phyloP scores from a whole-genome alignment of 192 early-diverging fungal species.

The Mycoemilia scoparia region DNA sequence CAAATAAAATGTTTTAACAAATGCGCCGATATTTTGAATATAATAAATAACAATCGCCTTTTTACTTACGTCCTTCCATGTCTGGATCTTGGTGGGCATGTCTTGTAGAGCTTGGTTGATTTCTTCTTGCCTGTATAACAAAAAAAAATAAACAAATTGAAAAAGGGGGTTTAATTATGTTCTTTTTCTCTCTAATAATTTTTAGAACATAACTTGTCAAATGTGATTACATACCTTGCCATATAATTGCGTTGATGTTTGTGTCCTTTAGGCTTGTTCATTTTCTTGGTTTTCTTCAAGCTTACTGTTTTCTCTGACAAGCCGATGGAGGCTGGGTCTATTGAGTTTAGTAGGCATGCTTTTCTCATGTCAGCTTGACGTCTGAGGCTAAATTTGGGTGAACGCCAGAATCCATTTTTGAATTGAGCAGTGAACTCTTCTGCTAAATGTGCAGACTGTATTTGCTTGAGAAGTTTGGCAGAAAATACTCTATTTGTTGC shows the following conservation, averaged over 20 bases:
- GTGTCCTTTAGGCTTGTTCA: constrained; percentile 29
- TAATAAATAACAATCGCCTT: neutral
- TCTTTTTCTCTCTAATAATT: too few species aligned
- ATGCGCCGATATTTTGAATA: neutral
- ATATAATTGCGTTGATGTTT: constrained; percentile 25
- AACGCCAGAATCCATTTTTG: constrained; percentile 31
- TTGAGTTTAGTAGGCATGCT: constrained; percentile 25
- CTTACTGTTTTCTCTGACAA: constrained; percentile 18
- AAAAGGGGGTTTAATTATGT: too few species aligned
- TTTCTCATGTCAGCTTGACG: constrained; percentile 44
- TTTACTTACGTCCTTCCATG: constrained; percentile 22
- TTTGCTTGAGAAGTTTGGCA: constrained; percentile 9
- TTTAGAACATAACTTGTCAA: too few species aligned
- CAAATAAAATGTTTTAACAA: neutral
- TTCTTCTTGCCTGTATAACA: constrained; percentile 9
- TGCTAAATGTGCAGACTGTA: constrained; percentile 7
- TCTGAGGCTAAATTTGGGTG: constrained; percentile 28
- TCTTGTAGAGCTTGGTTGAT: constrained; percentile 26
- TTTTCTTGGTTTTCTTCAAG: constrained; percentile 20
- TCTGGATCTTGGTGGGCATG: constrained; percentile 28
- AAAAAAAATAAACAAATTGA: neutral
- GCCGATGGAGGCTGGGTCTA: constrained; percentile 33
- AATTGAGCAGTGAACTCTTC: constrained; percentile 18
- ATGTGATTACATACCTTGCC: too few species aligned
- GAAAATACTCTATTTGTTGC: constrained; percentile 23